Base-by-base conservation (phyloP, 2,329 filamentous ascomycete genomes). In the Biscogniauxia marginata region DNA sequence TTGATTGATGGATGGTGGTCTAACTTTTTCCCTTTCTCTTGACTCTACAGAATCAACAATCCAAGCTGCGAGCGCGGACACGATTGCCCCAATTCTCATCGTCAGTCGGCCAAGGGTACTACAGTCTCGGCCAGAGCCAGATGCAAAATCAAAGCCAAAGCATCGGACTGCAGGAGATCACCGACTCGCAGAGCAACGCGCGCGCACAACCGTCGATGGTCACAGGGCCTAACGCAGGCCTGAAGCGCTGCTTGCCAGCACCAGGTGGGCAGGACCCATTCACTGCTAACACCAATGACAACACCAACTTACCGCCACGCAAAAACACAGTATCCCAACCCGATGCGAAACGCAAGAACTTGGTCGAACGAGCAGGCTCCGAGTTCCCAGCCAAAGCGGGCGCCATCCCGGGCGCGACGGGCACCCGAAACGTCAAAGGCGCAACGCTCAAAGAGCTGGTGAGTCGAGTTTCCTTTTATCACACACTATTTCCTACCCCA, bases 141-240 rank as follows among this genome's bases (percentile, higher is more conserved):
- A 39, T 16, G 30, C 30, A 39, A 39, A 39, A 16, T 39, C 24
- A 25, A 25, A 25, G 24, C 11, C 30, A 39, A 39, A 39, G 30
- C n/a, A 71, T 68, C 48, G 64, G 74, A 3, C 76, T 86, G 16
- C 71, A 77, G 8, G 84, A 86, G 65, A 80, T 84, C 62, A 79
- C 75, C 65, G 81, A 85, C 7, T 85, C 84, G n/a, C 82, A 87
- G 65, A 77, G 74, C 71, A 87, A 88, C 67, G 71, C 78, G 46
- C 80, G 84, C 50, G 69, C 73, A 9, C 79, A 79, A 50, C 69
- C 76, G 0, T 74, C 74, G 39, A 74, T 74, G 52, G 72, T n/a
- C n/a, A n/a, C 76, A 30, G 72, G 75, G 9, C 68, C 76, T 8
- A 63, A 77, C 58, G 65, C 68, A 1, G 74, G 73, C 11, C 54